Evolutionary conservation across 148 eudicot species (phyloP), one percentile per base, ranked within the genome.

Genomic region (Camellia sinensis): DNA sequence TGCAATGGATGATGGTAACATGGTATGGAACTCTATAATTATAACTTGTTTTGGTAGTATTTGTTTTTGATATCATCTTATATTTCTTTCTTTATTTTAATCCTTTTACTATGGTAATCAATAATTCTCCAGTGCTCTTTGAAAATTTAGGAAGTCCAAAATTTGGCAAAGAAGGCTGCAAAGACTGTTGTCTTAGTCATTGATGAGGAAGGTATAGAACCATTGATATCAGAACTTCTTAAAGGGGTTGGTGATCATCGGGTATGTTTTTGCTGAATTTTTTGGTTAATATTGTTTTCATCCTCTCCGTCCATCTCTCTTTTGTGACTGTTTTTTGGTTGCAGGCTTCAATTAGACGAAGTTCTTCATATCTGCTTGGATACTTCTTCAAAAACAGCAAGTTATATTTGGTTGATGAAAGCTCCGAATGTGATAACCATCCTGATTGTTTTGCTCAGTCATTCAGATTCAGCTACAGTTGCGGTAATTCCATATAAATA

Each of bases 121-220:
- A 29, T 60, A 63, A 59, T 44, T 75, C 52, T 77, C 48, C 50
- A 18, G 75, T 78, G 57, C 41, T 82, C 12, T 19, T 78, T 60
- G 50, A 44, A 78, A 17, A 40, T 79, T 15, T 74, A 95, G 98
- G 87, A 87, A 68, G 91, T 92, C 77, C 92, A 86, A 80, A 83
- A 81, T 81, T 85, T 96, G 81, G 93, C 99, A 63, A 96, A 86
- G 89, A 92, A 93, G 85, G 92, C 99, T 84, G 98, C 95, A 53
- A 98, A 96, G 86, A 96, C 97, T 85, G 99, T 96, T 77, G 98
- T 96, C 61, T 80, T 87, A 79, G 99, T 96, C 71, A 92, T 96
- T 84, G 99, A 93, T 82, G 99, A 96, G 59, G 99, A 96, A 77
- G 99, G 99, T 74, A 85, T 93, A 81, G 99, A 92, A 40, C 80